A percentile compares a stretch with the other conserved stretches of the same genome.
Evolutionary conservation across 2,329 filamentous ascomycete genomes (phyloP).

Genomic region (Botrytis porri): DNA sequence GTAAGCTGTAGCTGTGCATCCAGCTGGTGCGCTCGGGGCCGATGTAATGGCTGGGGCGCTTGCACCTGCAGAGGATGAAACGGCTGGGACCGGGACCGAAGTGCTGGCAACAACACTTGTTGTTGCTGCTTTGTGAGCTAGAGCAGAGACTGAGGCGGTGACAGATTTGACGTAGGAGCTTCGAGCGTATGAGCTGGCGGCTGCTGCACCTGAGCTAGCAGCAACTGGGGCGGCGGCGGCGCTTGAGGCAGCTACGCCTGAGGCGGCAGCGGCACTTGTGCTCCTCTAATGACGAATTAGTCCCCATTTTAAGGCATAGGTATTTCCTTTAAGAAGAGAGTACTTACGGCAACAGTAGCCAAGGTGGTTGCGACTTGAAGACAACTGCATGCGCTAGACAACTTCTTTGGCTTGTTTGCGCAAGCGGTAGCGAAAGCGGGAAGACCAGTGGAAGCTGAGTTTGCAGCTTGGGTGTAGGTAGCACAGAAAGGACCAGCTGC

Average conservation of each 20-base stretch:
- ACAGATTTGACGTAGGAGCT: not conserved
- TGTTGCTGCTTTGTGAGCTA: not conserved
- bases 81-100: not conserved
- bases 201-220: not conserved
- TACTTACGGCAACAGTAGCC: not conserved
- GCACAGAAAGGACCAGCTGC: slow-evolving; percentile 21
- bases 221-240: not conserved
- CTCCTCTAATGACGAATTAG: slow-evolving; percentile 1
- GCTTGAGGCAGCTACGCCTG: not conserved
- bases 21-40: not conserved
- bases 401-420: slow-evolving; percentile 22
- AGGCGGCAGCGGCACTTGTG: not conserved
- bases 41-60: not conserved
- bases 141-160: not conserved
- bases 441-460: slow-evolving; percentile 20
- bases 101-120: not conserved
- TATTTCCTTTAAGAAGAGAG: no score
- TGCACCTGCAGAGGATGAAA: not conserved
- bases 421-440: slow-evolving; percentile 21
- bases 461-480: slow-evolving; percentile 21
- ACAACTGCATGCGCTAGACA: slow-evolving; percentile 28
- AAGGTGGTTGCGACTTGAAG: slow-evolving; percentile 12
- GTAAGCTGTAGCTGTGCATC: slow-evolving; percentile 54
- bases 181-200: not conserved
- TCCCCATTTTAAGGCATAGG: not conserved